Percentiles rank a stretch among this genome's conserved stretches.
These are phyloP conservation scores for Aspergillus bombycis DNA, from an alignment of 2,329 filamentous ascomycete genomes.

Conservation along the genomic window DNA sequence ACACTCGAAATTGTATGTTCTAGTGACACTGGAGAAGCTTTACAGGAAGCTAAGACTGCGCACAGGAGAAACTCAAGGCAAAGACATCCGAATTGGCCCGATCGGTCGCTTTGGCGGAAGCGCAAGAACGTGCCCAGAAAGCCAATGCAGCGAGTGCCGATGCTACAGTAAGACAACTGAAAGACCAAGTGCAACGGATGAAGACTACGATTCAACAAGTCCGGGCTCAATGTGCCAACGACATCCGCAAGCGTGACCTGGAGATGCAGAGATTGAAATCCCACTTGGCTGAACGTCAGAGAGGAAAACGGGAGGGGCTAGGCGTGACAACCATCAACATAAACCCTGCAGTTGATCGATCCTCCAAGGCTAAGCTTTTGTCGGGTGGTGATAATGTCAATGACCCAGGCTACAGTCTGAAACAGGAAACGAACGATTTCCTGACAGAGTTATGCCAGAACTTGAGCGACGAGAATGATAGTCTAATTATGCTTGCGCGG, in stretches of 20 bases:
- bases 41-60: slow-evolving; percentile 16
- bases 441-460: slow-evolving; percentile 80
- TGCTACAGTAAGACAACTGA: slow-evolving; percentile 71
- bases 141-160: slow-evolving; percentile 75
- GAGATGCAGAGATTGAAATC: slow-evolving; percentile 88
- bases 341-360: slow-evolving; percentile 44
- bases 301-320: slow-evolving; percentile 59
- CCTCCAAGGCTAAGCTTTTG: slow-evolving; percentile 29
- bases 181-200: slow-evolving; percentile 79
- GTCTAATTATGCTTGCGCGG: slow-evolving; percentile 71
- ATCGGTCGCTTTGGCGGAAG: slow-evolving; percentile 62
- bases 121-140: slow-evolving; percentile 71
- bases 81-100: slow-evolving; percentile 61
- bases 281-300: slow-evolving; percentile 72
- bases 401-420: slow-evolving; percentile 68
- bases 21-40: neutral
- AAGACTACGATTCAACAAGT: slow-evolving; percentile 82
- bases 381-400: slow-evolving; percentile 49
- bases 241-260: slow-evolving; percentile 85
- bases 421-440: slow-evolving; percentile 88
- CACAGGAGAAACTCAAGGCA: slow-evolving; percentile 56
- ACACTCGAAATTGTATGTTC: slow-evolving; percentile 65
- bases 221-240: slow-evolving; percentile 82
- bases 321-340: slow-evolving; percentile 54
- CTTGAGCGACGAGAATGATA: slow-evolving; percentile 90